Base-by-base conservation (phyloP, 2,329 filamentous ascomycete genomes). In the Fusarium kyushuense region DNA sequence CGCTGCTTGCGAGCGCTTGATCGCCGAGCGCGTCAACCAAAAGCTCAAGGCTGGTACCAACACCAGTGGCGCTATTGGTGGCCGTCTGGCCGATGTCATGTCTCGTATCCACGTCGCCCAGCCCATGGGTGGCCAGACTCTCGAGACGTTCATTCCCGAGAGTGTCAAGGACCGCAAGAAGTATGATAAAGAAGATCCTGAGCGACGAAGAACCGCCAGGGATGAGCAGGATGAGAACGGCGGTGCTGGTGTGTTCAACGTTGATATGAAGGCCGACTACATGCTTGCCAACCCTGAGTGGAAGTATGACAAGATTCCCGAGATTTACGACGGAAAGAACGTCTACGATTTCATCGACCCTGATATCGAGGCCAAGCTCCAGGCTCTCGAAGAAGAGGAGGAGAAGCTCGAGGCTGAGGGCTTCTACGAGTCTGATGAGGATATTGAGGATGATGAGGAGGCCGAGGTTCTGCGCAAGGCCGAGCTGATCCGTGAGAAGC, bases 311-410 rank as follows among this genome's bases (percentile, higher is more conserved):
- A 93, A 92, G 81, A 92, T 98, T 56, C 96, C 96, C 32, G 96
- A 99, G 81, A 86, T 97, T 48, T 92, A 94, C 79, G 90, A 98
- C 76, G 96, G 96, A 80, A 94, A 95, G 86, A 99, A 99, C 79
- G 92, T 99, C 59, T 96, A 95, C 82, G 96, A 99, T 81, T 99
- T 93, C 79, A 89, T 99, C 76, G 96, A 98, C 76, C 94, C 95
- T 2, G 96, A 99, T 57, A 99, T 99, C 77, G 96, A 97, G 76
- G 87, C 89, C 71, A 98, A 97, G 84, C 87, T 99, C 49, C 90
- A 91, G 52, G 93, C 93, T 57, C 86, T 99, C 33, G 96, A 99
- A 80, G 94, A 94, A 67, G 96, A 99, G 77, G 96, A 99, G 79
- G 95, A 97, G 82, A 91, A 91, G 74, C 88, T 98, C 16, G 92